These are phyloP conservation scores for Tolypocladium nubicola DNA, from an alignment of 2,329 filamentous ascomycete genomes.

Conservation along the genomic window DNA sequence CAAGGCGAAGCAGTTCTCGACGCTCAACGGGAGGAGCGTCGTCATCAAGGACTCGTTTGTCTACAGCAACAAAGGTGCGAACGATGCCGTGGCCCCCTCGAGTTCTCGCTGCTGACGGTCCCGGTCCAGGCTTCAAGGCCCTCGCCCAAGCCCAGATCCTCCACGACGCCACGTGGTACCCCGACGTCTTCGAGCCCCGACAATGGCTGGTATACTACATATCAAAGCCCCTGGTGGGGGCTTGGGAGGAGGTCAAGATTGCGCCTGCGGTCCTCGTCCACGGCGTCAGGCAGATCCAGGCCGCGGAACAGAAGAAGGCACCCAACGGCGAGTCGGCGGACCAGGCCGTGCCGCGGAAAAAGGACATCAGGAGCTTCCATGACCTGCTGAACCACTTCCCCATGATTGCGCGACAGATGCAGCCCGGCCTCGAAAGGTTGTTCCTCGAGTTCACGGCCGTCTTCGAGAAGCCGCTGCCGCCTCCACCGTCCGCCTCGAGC, in stretches of 20 bases:
- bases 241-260: conserved; percentile 67
- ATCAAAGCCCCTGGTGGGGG: conserved; percentile 74
- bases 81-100: no score
- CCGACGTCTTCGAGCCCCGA: conserved; percentile 76
- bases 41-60: conserved; percentile 88
- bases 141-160: conserved; percentile 83
- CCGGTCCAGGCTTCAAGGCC: conserved; percentile 69
- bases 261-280: conserved; percentile 50
- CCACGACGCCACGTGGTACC: conserved; percentile 77
- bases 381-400: conserved; percentile 88
- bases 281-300: conserved; percentile 27
- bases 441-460: conserved; percentile 83
- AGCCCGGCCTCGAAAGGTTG: conserved; percentile 76
- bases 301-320: conserved; percentile 24
- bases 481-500: conserved; percentile 52
- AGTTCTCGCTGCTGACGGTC: not conserved
- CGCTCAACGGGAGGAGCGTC: conserved; percentile 83
- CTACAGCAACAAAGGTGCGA: conserved; percentile 86
- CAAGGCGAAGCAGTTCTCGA: conserved; percentile 90
- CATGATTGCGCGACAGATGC: conserved; percentile 94
- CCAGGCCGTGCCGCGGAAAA: conserved; percentile 50
- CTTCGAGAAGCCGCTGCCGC: conserved; percentile 74
- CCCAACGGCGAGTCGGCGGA: conserved; percentile 30
- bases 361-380: conserved; percentile 82
- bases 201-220: conserved; percentile 98